phyloP scores from a whole-genome alignment of 176 grass and related monocot genomes.

The Carex cristatella region DNA sequence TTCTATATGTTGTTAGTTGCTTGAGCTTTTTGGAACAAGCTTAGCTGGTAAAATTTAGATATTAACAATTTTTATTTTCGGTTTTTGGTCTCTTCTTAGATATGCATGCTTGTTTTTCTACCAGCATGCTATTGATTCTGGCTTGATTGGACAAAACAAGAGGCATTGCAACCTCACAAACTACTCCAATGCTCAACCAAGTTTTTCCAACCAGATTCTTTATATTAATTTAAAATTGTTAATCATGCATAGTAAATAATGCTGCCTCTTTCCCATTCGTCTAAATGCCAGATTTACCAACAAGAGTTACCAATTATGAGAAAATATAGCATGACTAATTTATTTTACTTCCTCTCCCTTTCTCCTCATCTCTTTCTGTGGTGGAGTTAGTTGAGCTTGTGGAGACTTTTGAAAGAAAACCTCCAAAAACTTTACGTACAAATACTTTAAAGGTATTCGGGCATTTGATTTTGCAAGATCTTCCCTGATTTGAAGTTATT shows the following conservation, averaged over 20 bases:
- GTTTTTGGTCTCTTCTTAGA: not conserved
- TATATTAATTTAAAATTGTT: not conserved
- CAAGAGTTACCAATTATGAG: not conserved
- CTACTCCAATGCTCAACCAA: conserved; percentile 36
- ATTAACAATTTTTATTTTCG: not conserved
- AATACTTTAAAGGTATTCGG: conserved; percentile 83
- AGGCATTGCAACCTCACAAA: conserved; percentile 21
- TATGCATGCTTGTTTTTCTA: not conserved
- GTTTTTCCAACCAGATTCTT: conserved; percentile 47
- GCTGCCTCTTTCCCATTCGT: too few species aligned
- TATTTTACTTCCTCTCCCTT: not conserved
- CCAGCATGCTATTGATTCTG: conserved; percentile 20
- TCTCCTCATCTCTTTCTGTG: conserved; percentile 32
- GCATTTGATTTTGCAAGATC: not conserved
- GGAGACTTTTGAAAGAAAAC: conserved; percentile 91
- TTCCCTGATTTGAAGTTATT: not conserved
- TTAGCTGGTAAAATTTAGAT: not conserved
- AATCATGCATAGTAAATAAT: not conserved
- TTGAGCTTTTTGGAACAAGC: not conserved
- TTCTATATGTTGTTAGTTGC: not conserved
- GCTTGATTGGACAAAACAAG: conserved; percentile 20
- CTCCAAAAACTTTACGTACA: conserved; percentile 77
- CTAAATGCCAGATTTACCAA: too few species aligned
- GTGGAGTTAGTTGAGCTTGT: conserved; percentile 86
- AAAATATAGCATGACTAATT: not conserved